Conservation (phyloP, 306 rosid species). For the Vigna radiata region DNA sequence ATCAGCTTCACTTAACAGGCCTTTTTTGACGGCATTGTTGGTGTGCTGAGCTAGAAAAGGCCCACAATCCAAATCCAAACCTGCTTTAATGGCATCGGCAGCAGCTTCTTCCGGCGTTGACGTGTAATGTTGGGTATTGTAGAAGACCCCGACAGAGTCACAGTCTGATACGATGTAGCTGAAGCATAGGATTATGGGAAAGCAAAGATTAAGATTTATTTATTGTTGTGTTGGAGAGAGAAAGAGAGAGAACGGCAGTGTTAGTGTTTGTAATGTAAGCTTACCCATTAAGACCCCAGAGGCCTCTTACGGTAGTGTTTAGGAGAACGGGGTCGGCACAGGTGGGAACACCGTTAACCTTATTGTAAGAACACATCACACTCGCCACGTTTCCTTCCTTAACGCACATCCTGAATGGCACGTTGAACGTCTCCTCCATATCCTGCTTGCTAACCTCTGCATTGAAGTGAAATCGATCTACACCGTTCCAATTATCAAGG, state of each 20-base stretch:
- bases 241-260: not conserved
- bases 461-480: slow-evolving; percentile 84
- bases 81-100: slow-evolving; percentile 90
- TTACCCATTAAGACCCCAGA: slow-evolving; percentile 81
- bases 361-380: slow-evolving; percentile 90
- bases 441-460: slow-evolving; percentile 88
- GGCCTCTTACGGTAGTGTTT: slow-evolving; percentile 63
- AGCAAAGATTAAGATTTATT: not conserved
- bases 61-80: slow-evolving; percentile 89
- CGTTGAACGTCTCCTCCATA: slow-evolving; percentile 80
- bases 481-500: slow-evolving; percentile 85
- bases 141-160: slow-evolving; percentile 84
- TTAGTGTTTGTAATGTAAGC: not conserved
- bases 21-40: slow-evolving; percentile 60
- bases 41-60: slow-evolving; percentile 75
- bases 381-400: slow-evolving; percentile 86
- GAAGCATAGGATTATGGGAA: not conserved
- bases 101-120: slow-evolving; percentile 88
- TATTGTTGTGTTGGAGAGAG: not conserved
- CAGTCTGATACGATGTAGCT: slow-evolving; percentile 92
- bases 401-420: slow-evolving; percentile 86
- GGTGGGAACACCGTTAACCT: slow-evolving; percentile 90
- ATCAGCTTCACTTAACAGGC: slow-evolving; percentile 59
- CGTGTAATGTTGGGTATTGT: slow-evolving; percentile 72
- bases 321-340: slow-evolving; percentile 87